Percentiles rank a stretch among this genome's conserved stretches.
These are phyloP conservation scores for Drechslerella coelobrocha DNA, from an alignment of 2,329 filamentous ascomycete genomes.

Conservation along the genomic window DNA sequence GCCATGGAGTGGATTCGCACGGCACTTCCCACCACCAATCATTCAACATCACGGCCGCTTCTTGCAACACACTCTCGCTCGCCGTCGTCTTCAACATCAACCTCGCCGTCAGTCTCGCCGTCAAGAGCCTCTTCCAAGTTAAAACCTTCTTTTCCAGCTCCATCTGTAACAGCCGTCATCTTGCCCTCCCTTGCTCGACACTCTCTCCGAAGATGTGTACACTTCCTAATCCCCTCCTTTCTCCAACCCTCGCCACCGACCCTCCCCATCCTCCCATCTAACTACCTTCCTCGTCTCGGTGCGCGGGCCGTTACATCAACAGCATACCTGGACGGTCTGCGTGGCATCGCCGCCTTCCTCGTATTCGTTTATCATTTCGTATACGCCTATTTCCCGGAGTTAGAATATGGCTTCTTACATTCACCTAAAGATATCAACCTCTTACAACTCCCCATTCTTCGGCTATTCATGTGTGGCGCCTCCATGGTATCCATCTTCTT, in stretches of 20 bases:
- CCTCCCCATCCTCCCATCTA: conserved; percentile 5
- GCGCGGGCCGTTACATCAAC: conserved; percentile 20
- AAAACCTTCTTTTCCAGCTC: conserved; percentile 10
- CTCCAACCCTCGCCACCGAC: conserved; percentile 23
- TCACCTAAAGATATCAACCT: conserved; percentile 48
- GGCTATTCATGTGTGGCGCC: conserved; percentile 57
- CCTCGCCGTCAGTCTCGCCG: not conserved
- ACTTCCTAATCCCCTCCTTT: conserved; percentile 32
- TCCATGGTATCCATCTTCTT: conserved; percentile 65
- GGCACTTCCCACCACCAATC: conserved; percentile 3
- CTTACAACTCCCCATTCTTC: conserved; percentile 58
- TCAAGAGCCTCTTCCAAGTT: not conserved
- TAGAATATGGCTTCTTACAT: conserved; percentile 53
- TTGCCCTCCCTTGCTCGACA: conserved; percentile 24
- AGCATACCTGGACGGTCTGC: conserved; percentile 55
- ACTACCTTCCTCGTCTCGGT: conserved; percentile 1
- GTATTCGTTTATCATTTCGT: conserved; percentile 55
- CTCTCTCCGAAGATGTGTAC: conserved; percentile 20
- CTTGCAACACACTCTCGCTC: not conserved
- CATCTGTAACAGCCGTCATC: conserved; percentile 6
- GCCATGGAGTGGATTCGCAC: conserved; percentile 21
- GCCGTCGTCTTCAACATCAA: not conserved
- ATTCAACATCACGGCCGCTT: conserved; percentile 7
- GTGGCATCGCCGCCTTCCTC: conserved; percentile 55
- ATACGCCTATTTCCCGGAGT: conserved; percentile 52